A percentile compares a stretch with the other conserved stretches of the same genome.
Conservation (phyloP, 176 grass and related monocot genomes). For the Pharus latifolius region DNA sequence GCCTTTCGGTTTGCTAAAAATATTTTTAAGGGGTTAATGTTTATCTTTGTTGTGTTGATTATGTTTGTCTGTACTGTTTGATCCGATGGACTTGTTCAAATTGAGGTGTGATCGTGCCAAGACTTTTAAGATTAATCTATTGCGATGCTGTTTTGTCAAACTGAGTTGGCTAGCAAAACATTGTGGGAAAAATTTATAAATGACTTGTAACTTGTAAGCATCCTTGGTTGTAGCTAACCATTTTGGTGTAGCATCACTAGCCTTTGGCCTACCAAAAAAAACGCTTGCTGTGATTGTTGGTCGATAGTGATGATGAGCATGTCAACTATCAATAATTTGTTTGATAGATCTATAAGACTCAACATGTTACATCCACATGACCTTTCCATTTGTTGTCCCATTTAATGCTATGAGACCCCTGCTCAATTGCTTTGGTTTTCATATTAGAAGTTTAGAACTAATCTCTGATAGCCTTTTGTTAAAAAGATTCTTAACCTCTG, state of each 20-base stretch:
- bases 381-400: not conserved
- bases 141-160: not conserved
- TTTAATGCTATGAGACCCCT: not conserved
- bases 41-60: not conserved
- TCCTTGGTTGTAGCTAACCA: not conserved
- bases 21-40: not conserved
- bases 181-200: not conserved
- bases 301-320: not conserved
- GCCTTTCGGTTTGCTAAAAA: conserved; percentile 1
- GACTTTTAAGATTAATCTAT: not conserved
- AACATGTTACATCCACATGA: not conserved
- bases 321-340: not conserved
- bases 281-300: not conserved
- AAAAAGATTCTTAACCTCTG: not conserved
- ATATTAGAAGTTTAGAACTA: not conserved
- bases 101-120: not conserved
- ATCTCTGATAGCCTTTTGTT: too few relatives aligned
- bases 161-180: conserved; percentile 3
- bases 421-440: not conserved
- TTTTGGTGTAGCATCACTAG: not conserved
- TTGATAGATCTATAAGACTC: not conserved
- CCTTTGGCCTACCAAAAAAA: not conserved
- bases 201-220: not conserved
- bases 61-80: not conserved
- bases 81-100: not conserved